Conservation (phyloP, 2,329 filamentous ascomycete species). For the Monilinia polystroma region DNA sequence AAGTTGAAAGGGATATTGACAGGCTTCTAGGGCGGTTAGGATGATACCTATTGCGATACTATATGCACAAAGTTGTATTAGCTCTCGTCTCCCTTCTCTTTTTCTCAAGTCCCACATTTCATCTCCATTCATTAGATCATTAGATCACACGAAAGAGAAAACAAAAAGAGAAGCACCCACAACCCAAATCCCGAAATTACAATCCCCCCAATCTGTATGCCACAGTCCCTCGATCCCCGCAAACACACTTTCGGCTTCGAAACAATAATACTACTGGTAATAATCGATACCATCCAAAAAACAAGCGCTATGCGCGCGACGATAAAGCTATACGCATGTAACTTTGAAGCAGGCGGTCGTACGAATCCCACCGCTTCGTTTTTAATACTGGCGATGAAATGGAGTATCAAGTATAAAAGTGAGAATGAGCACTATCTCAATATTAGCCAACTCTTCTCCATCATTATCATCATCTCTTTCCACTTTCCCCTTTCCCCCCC, state of each 20-base stretch:
- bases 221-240: slow-evolving; percentile 24
- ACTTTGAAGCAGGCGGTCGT: slow-evolving; percentile 28
- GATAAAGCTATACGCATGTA: slow-evolving; percentile 35
- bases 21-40: slow-evolving; percentile 34
- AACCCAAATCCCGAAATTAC: slow-evolving; percentile 30
- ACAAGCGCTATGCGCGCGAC: slow-evolving; percentile 31
- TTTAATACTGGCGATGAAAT: slow-evolving; percentile 26
- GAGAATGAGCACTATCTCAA: slow-evolving; percentile 29
- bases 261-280: slow-evolving; percentile 28
- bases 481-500: fast-evolving
- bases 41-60: slow-evolving; percentile 33
- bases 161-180: slow-evolving; percentile 28
- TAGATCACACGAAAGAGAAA: too few relatives aligned
- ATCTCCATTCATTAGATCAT: not conserved
- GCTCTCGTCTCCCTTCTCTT: too few relatives aligned
- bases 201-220: slow-evolving; percentile 29
- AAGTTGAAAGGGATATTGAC: slow-evolving; percentile 33
- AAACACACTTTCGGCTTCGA: slow-evolving; percentile 28
- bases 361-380: slow-evolving; percentile 31
- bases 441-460: too few relatives aligned
- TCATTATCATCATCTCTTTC: too few relatives aligned
- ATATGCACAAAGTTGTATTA: not conserved
- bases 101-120: not conserved
- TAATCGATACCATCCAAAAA: slow-evolving; percentile 31
- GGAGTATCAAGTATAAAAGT: slow-evolving; percentile 31